Evolutionary conservation across 495 filamentous ascomycete species (phyloP).

Genomic region (Emericellopsis terricola): DNA sequence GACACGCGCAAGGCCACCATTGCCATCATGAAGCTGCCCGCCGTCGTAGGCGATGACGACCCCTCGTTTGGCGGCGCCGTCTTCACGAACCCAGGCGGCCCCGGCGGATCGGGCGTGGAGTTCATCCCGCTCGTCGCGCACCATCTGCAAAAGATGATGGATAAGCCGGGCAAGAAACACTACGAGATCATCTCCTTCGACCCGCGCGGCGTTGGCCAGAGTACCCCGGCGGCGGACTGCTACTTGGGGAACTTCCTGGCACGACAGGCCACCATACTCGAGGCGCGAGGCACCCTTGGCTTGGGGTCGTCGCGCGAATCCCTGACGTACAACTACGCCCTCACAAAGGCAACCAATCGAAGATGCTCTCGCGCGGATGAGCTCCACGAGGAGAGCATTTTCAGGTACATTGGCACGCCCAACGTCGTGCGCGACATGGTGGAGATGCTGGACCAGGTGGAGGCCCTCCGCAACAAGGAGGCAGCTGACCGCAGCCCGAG

Average conservation of each 20-base stretch:
- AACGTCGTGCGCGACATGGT: slow-evolving; percentile 22
- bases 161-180: slow-evolving; percentile 9
- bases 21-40: slow-evolving; percentile 16
- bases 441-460: slow-evolving; percentile 20
- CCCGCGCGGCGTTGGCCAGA: slow-evolving; percentile 22
- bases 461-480: slow-evolving; percentile 7
- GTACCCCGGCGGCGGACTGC: slow-evolving; percentile 20
- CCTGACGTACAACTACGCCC: background rate
- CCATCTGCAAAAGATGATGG: slow-evolving; percentile 15
- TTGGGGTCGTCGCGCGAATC: slow-evolving; percentile 3
- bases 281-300: slow-evolving; percentile 6
- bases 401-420: slow-evolving; percentile 11
- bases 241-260: slow-evolving; percentile 8
- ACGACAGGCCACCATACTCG: slow-evolving; percentile 3
- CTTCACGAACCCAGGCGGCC: slow-evolving; percentile 26
- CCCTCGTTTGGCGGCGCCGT: slow-evolving; percentile 17
- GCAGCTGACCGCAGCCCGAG: background rate
- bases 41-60: slow-evolving; percentile 10
- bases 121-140: slow-evolving; percentile 8
- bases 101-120: slow-evolving; percentile 20
- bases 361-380: slow-evolving; percentile 1
- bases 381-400: slow-evolving; percentile 5
- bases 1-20: slow-evolving; percentile 9
- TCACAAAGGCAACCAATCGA: background rate
- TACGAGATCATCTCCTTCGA: slow-evolving; percentile 25